Evolutionary conservation across 768 basidiomycete genomes (phyloP).

Genomic region (Lepiota brunneoincarnata): DNA sequence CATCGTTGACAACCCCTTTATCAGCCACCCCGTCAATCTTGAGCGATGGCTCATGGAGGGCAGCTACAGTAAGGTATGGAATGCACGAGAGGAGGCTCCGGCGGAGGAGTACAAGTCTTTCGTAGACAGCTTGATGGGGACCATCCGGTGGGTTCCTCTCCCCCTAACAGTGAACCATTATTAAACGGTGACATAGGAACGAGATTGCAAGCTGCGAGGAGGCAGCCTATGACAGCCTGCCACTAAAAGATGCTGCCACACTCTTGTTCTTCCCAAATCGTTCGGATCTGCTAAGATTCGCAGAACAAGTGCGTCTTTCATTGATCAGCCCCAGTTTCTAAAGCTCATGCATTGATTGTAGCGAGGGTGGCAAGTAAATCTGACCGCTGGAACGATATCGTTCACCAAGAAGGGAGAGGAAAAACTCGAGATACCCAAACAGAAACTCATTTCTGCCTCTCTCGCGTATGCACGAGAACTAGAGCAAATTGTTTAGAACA

Average conservation of each 20-base stretch:
- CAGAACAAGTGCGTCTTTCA: conserved; percentile 53
- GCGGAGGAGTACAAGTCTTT: conserved; percentile 95
- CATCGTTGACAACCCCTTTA: conserved; percentile 66
- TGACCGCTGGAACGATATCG: conserved; percentile 63
- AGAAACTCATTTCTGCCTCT: conserved; percentile 77
- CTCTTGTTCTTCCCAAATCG: conserved; percentile 88
- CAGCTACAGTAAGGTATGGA: conserved; percentile 97
- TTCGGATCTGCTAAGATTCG: conserved; percentile 81
- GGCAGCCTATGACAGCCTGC: conserved; percentile 87
- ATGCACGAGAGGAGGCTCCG: conserved; percentile 88
- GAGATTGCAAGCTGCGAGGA: conserved; percentile 98
- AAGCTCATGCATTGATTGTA: conserved; percentile 26
- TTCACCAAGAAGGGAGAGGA: conserved; percentile 85
- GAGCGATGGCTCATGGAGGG: conserved; percentile 99
- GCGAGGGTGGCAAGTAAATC: conserved; percentile 85
- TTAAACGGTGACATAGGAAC: conserved; percentile 47
- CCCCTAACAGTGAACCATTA: neutral
- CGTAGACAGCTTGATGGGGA: conserved; percentile 89
- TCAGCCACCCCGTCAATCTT: conserved; percentile 85
- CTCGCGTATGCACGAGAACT: conserved; percentile 82
- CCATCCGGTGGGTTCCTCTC: conserved; percentile 65
- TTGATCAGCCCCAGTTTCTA: conserved; percentile 4
- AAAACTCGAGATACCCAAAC: conserved; percentile 80
- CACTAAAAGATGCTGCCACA: conserved; percentile 85
- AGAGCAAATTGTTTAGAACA: conserved; percentile 80